Evolutionary conservation across 2,329 filamentous ascomycete species (phyloP).

Genomic region (Hymenoscyphus repandus): DNA sequence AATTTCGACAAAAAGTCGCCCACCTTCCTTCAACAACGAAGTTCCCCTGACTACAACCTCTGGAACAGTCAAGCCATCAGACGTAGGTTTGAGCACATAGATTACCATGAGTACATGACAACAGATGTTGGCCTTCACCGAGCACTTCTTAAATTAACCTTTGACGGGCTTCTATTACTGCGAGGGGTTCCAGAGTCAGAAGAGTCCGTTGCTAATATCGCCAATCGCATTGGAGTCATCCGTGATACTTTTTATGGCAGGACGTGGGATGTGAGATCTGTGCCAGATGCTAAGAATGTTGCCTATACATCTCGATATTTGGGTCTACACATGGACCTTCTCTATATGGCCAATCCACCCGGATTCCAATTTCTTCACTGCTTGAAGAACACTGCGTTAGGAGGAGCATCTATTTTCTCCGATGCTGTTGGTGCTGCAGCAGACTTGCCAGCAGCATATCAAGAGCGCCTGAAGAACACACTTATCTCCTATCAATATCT

Average conservation of each 20-base stretch:
- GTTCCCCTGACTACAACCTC: slow-evolving; percentile 5
- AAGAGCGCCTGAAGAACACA: slow-evolving; percentile 37
- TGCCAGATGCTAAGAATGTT: slow-evolving; percentile 81
- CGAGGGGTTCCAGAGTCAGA: slow-evolving; percentile 66
- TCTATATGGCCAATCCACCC: slow-evolving; percentile 78
- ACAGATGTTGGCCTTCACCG: slow-evolving; percentile 50
- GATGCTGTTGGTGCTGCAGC: slow-evolving; percentile 63
- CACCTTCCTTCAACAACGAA: too few species aligned
- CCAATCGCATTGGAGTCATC: slow-evolving; percentile 67
- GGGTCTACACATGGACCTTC: slow-evolving; percentile 86
- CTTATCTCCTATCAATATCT: slow-evolving; percentile 62
- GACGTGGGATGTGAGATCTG: slow-evolving; percentile 84
- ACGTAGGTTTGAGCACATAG: slow-evolving; percentile 50
- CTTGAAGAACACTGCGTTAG: slow-evolving; percentile 70
- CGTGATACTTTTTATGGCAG: slow-evolving; percentile 86
- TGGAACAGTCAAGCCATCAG: slow-evolving; percentile 45
- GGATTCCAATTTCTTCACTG: slow-evolving; percentile 87
- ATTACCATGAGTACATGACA: slow-evolving; percentile 68
- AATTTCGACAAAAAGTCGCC: slow-evolving; percentile 1
- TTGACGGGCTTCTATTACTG: slow-evolving; percentile 72
- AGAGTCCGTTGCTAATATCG: slow-evolving; percentile 61
- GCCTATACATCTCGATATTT: slow-evolving; percentile 81
- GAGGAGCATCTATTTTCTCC: slow-evolving; percentile 82
- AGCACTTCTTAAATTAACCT: slow-evolving; percentile 57
- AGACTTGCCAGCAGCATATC: slow-evolving; percentile 33